Evolutionary conservation across 768 basidiomycete genomes (phyloP).

Genomic region (Auriscalpium microsporum): DNA sequence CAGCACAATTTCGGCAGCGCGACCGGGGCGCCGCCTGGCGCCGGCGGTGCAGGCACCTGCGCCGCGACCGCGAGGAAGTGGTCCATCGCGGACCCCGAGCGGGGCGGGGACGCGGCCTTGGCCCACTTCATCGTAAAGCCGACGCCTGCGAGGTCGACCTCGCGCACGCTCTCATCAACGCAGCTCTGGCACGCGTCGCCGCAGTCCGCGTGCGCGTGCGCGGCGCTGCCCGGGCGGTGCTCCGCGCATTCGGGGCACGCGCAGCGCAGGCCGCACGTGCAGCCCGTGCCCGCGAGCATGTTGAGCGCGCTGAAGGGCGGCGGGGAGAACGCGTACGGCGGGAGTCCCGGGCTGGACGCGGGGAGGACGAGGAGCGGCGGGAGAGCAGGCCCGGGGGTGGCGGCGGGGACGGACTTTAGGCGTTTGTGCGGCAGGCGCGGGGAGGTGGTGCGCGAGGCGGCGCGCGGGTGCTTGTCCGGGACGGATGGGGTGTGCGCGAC

Average conservation of each 20-base stretch:
- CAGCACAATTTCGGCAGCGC: constrained; percentile 15
- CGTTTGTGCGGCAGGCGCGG: background rate
- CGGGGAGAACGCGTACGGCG: background rate
- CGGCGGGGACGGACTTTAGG: background rate
- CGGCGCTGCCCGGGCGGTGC: background rate
- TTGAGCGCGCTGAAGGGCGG: constrained; percentile 16
- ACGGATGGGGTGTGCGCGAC: background rate
- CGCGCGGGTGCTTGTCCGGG: background rate
- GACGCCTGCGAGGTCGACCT: constrained; percentile 3
- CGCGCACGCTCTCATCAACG: constrained; percentile 7
- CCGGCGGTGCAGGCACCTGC: constrained; percentile 11
- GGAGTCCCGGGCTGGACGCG: background rate
- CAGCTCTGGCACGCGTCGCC: constrained; percentile 9
- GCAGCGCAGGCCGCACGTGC: constrained; percentile 16
- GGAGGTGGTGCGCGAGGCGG: background rate
- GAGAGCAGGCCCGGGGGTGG: constrained; percentile 9
- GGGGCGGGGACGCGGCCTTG: background rate
- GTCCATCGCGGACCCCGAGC: constrained; percentile 5
- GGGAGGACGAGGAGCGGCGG: constrained; percentile 9
- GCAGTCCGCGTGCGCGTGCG: background rate
- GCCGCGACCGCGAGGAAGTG: constrained; percentile 10
- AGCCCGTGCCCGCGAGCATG: constrained; percentile 15
- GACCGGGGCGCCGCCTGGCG: constrained; percentile 9
- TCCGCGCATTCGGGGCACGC: constrained; percentile 10
- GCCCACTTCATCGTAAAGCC: background rate